These are phyloP conservation scores for Helotiales sp. DNA, from an alignment of 2,329 filamentous ascomycete species.

Conservation along the genomic window DNA sequence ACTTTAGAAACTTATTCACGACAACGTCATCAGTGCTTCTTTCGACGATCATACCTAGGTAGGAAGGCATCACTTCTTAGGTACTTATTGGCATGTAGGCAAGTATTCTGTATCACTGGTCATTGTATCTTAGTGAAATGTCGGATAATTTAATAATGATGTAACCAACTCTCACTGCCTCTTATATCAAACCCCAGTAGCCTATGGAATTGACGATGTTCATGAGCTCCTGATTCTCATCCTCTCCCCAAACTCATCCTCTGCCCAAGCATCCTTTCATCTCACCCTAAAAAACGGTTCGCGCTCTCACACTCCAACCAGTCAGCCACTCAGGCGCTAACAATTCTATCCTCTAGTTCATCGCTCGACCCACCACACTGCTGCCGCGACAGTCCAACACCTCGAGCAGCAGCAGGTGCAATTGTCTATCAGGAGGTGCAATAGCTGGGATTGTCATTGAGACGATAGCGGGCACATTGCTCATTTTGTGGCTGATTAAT, in stretches of 20 bases:
- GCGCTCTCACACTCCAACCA: not conserved
- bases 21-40: too few relatives aligned
- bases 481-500: constrained; percentile 12
- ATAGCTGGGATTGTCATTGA: constrained; percentile 17
- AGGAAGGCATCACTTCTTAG: too few relatives aligned
- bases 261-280: not conserved
- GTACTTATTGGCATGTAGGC: too few relatives aligned
- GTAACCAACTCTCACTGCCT: too few relatives aligned
- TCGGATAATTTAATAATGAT: too few relatives aligned
- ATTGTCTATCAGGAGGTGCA: constrained; percentile 11
- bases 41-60: too few relatives aligned
- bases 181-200: too few relatives aligned
- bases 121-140: too few relatives aligned
- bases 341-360: not conserved
- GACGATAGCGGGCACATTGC: constrained; percentile 13
- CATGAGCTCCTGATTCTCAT: not conserved
- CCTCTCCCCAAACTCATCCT: not conserved
- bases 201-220: not conserved
- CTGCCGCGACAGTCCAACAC: not conserved
- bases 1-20: too few relatives aligned
- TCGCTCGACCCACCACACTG: not conserved
- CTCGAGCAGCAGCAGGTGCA: constrained; percentile 1
- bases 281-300: not conserved
- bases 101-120: too few relatives aligned
- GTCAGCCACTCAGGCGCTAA: not conserved